These are phyloP conservation scores for Trametes meyenii DNA, from an alignment of 768 basidiomycete genomes.

Conservation along the genomic window DNA sequence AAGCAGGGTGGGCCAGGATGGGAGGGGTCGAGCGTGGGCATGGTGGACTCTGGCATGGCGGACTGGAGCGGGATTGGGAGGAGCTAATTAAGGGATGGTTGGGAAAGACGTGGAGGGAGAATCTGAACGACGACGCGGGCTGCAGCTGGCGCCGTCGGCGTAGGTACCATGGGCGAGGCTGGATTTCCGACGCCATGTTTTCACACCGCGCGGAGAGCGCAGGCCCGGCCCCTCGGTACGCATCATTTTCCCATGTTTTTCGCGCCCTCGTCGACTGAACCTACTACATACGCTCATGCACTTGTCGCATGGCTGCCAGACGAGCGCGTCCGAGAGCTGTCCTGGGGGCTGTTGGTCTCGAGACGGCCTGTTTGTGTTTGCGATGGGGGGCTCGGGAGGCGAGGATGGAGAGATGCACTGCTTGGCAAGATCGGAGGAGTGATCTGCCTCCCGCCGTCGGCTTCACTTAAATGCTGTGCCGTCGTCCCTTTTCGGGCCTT, in stretches of 20 bases:
- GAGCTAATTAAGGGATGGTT: neutral
- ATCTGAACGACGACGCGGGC: neutral
- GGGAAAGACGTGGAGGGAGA: neutral
- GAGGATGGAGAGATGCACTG: conserved; percentile 5
- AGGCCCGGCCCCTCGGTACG: conserved; percentile 11
- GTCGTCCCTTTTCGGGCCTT: conserved; percentile 5
- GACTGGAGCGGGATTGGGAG: neutral
- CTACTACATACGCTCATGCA: neutral
- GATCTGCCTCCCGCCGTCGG: conserved; percentile 3
- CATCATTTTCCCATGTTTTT: conserved; percentile 18
- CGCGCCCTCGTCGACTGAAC: conserved; percentile 1
- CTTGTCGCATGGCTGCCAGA: neutral
- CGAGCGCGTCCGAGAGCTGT: neutral
- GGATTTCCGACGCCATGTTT: conserved; percentile 9
- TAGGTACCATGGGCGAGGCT: conserved; percentile 10
- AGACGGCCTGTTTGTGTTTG: neutral
- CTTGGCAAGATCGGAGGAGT: conserved; percentile 4
- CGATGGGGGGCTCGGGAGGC: neutral
- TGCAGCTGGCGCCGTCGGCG: conserved; percentile 8
- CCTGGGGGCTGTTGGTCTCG: neutral
- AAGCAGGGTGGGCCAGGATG: conserved; percentile 15
- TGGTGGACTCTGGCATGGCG: conserved; percentile 15
- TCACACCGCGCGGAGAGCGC: conserved; percentile 10
- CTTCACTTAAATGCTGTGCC: conserved; percentile 16
- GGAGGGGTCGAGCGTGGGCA: conserved; percentile 2